Evolutionary conservation across 2,329 filamentous ascomycete genomes (phyloP).

Genomic region (Akanthomyces muscarius): DNA sequence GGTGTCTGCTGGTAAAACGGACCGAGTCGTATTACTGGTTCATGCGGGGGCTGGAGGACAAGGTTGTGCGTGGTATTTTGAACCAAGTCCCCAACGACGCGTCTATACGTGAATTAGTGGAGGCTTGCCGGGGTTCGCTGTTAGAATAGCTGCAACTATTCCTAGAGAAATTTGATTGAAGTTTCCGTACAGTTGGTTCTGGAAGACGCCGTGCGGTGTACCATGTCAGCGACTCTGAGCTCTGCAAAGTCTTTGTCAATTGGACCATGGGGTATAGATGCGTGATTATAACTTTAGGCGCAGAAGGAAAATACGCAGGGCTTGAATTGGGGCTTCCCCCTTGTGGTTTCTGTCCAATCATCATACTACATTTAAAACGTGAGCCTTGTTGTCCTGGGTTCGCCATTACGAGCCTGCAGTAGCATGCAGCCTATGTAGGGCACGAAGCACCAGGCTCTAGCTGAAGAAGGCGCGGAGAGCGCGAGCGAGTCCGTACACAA

Average conservation of each 20-base stretch:
- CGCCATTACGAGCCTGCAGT: too few relatives aligned
- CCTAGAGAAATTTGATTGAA: background rate
- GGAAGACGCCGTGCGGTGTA: background rate
- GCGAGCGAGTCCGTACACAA: too few relatives aligned
- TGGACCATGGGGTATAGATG: too few relatives aligned
- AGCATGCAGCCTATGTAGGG: too few relatives aligned
- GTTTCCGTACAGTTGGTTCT: background rate
- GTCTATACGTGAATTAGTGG: background rate
- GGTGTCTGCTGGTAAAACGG: constrained; percentile 2
- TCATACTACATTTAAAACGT: too few relatives aligned
- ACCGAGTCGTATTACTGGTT: background rate
- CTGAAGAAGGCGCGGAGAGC: too few relatives aligned
- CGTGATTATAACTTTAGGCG: background rate
- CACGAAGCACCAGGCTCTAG: too few relatives aligned
- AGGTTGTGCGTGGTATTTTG: background rate
- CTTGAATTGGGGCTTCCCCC: too few relatives aligned
- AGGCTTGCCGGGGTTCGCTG: background rate
- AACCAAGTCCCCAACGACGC: background rate
- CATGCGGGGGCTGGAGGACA: background rate
- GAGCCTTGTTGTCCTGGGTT: too few relatives aligned
- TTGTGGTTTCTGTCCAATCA: too few relatives aligned
- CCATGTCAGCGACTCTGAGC: background rate
- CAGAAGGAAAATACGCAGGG: too few relatives aligned
- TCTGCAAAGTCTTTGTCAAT: background rate
- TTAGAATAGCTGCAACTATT: background rate